Evolutionary conservation across 352 stramenopile species (phyloP).

Genomic region (Pythium pectinolyticum): DNA sequence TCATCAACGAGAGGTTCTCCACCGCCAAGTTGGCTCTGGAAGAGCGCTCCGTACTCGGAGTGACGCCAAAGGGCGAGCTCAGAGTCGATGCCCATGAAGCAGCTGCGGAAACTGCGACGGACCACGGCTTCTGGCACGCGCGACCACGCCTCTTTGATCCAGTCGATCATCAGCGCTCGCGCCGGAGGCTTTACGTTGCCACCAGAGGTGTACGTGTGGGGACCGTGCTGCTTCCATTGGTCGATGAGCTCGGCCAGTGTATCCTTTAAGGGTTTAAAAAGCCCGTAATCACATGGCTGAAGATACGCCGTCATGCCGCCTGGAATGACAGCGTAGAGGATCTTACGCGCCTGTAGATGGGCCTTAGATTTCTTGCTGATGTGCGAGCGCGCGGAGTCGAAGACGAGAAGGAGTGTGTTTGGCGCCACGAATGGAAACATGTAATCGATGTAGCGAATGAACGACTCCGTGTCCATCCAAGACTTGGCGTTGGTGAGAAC

Average conservation of each 20-base stretch:
- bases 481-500: constrained; percentile 5
- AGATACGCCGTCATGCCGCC: constrained; percentile 12
- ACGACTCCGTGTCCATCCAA: constrained; percentile 1
- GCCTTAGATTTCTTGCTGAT: constrained; percentile 14
- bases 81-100: constrained; percentile 1
- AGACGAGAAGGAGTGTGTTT: constrained; percentile 1
- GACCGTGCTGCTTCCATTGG: constrained; percentile 9
- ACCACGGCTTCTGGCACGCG: neutral
- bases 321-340: constrained; percentile 4
- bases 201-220: neutral
- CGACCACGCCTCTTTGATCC: constrained; percentile 5
- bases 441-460: neutral
- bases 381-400: constrained; percentile 9
- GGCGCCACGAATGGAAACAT: neutral
- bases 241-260: neutral
- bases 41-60: neutral
- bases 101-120: constrained; percentile 14
- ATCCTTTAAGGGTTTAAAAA: constrained; percentile 11
- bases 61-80: constrained; percentile 5
- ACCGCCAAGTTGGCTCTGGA: constrained; percentile 1
- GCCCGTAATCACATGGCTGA: constrained; percentile 11
- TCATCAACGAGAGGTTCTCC: neutral
- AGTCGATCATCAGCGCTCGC: neutral
- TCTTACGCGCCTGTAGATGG: constrained; percentile 13
- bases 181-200: constrained; percentile 3